phyloP scores from a whole-genome alignment of 257 asterid species.

The Nyctanthes arbortristis region DNA sequence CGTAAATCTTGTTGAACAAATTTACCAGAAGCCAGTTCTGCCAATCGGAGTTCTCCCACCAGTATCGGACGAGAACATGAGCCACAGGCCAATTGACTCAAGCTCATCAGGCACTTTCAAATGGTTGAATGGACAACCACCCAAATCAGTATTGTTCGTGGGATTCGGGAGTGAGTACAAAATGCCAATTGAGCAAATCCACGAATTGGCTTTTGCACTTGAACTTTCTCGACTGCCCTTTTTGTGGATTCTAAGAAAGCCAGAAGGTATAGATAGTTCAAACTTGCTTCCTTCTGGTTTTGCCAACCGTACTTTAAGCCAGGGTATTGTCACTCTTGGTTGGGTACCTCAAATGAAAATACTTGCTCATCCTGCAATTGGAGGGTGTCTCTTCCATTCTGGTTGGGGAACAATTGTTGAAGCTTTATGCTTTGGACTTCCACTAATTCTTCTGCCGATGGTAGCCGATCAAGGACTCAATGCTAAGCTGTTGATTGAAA shows the following conservation, averaged over 20 bases:
- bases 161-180: constrained; percentile 59
- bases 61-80: background rate
- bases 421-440: constrained; percentile 46
- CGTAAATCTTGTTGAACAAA: constrained; percentile 26
- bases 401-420: constrained; percentile 53
- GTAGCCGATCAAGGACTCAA: constrained; percentile 48
- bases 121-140: constrained; percentile 45
- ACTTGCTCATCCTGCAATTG: constrained; percentile 46
- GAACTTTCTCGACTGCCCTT: constrained; percentile 47
- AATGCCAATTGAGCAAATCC: constrained; percentile 43
- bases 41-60: constrained; percentile 47
- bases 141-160: constrained; percentile 41
- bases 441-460: constrained; percentile 46
- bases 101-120: constrained; percentile 18
- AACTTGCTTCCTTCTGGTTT: constrained; percentile 43
- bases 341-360: constrained; percentile 52
- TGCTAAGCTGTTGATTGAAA: constrained; percentile 44
- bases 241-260: constrained; percentile 47
- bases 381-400: constrained; percentile 51
- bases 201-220: constrained; percentile 41
- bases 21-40: constrained; percentile 36
- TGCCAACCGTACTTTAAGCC: constrained; percentile 22
- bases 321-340: constrained; percentile 35
- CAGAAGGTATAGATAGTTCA: constrained; percentile 18
- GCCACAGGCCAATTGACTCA: background rate